Base-by-base conservation (phyloP, 164 flowering plant species). In the Chloranthus sessilifolius region DNA sequence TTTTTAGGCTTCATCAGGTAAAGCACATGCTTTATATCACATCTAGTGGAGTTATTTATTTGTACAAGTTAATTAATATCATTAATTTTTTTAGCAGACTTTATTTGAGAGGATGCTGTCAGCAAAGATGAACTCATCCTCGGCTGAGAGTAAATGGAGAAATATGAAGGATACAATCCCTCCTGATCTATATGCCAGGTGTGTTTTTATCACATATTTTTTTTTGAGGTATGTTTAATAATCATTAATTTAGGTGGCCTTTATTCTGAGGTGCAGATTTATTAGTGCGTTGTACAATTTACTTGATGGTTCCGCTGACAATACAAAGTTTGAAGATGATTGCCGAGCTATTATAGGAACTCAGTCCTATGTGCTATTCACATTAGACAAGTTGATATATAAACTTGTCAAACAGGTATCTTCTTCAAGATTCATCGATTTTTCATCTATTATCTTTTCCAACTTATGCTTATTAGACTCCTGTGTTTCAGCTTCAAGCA, bases 1-100 rank as follows among this genome's bases (percentile, higher is more conserved):
- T 89, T 46, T 83, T 94, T 55, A 73, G 97, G 76, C 97, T 94
- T 72, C 96, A 94, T 64, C 99, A 87, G 59, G 99, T 89, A 71
- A 64, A 74, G 28, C 8, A 28, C 5, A 17, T 48, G n/a, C 17
- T 29, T 45, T 22, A 22, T 45, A 14, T 11, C 17, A 0, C 24
- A 11, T 7, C 24, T 19, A 41, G 8, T 17, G 10, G 7, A 3
- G 17, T 21, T 41, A 8, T 25, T 5, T 21, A 19, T 17, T 41
- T 3, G 23, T 21, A 1, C 44, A 41, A 9, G 25, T 41, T 25
- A 21, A 2, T 15, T 41, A 5, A 2, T 2, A 45, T 14, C 26
- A 25, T 36, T 11, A 1, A 1, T 31, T 49, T 23, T 44, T 44
- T 65, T 55, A 22, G 16, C 83, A 94, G 99, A 78, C 79, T 45